These are phyloP conservation scores for Xylogone sp. DNA, from an alignment of 2,329 filamentous ascomycete species.

Conservation along the genomic window DNA sequence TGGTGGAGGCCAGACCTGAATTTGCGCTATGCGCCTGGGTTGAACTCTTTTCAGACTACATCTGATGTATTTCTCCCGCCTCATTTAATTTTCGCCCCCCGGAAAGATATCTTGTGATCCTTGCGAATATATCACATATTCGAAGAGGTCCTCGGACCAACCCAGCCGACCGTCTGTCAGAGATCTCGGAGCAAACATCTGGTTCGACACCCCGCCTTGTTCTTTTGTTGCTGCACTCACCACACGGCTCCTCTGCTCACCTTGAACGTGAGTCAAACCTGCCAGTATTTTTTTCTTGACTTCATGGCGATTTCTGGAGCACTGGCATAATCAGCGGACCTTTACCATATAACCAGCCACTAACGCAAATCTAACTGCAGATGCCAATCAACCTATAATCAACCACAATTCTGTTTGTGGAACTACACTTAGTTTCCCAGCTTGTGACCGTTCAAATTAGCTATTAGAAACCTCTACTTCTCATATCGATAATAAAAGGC, in stretches of 20 bases:
- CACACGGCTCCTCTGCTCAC: background rate
- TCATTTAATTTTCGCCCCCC: background rate
- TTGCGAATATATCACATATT: background rate
- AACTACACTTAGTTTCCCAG: background rate
- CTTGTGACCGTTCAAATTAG: background rate
- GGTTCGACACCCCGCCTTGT: background rate
- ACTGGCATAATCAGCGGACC: background rate
- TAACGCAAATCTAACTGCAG: background rate
- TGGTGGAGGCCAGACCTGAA: background rate
- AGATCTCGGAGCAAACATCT: background rate
- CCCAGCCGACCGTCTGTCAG: background rate
- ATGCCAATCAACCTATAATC: background rate
- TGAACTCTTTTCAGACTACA: background rate
- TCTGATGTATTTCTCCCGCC: background rate
- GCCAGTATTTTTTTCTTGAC: background rate
- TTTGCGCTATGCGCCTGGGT: background rate
- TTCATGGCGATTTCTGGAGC: background rate
- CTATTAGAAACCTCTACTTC: background rate
- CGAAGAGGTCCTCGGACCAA: background rate
- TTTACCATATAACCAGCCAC: background rate
- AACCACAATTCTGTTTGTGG: background rate
- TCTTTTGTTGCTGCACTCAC: background rate
- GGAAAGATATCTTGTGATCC: background rate
- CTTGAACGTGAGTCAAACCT: background rate
- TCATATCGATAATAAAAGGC: background rate